Conservation (phyloP, 176 grass and related monocot species). For the Rhynchospora breviuscula region DNA sequence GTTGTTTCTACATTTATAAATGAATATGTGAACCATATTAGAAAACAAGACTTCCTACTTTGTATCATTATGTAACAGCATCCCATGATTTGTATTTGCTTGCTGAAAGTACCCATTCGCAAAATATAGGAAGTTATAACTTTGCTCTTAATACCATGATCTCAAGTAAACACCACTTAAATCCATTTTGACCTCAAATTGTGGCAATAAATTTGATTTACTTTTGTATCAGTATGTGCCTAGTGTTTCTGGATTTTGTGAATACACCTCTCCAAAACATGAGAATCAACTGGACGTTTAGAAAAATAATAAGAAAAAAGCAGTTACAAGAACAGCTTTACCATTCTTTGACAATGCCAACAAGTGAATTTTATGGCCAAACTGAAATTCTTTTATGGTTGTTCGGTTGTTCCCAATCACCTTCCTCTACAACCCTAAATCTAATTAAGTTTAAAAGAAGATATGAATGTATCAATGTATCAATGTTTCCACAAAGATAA, state of each 20-base stretch:
- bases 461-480: no score
- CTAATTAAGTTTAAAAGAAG: no score
- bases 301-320: not conserved
- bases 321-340: no score
- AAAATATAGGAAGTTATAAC: not conserved
- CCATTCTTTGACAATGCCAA: no score
- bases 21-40: not conserved
- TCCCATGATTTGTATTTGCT: not conserved
- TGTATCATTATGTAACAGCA: not conserved
- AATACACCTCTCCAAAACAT: not conserved
- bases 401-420: no score
- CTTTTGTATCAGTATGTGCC: not conserved
- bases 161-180: not conserved
- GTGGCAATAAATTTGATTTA: not conserved
- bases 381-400: no score
- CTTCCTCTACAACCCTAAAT: no score
- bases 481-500: no score
- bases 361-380: no score
- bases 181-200: not conserved
- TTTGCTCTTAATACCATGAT: not conserved
- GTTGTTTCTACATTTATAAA: not conserved
- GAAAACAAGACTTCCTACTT: not conserved
- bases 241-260: not conserved
- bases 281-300: not conserved
- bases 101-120: not conserved